A percentile compares a stretch with the other conserved stretches of the same genome.
Conservation (phyloP, 805 yeast species). For the Metschnikowia gelsemii region DNA sequence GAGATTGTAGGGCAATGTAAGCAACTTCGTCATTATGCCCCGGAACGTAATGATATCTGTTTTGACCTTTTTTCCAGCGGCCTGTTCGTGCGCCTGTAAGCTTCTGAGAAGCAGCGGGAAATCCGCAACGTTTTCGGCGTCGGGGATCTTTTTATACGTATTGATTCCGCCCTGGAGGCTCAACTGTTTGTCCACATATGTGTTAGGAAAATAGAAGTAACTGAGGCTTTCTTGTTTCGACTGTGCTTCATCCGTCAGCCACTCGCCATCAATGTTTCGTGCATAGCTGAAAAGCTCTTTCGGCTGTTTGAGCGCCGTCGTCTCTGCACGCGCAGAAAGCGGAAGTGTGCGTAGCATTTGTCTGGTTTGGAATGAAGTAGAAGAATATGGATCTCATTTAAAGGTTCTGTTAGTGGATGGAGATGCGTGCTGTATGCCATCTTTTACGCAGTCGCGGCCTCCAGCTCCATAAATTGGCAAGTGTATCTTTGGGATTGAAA, state of each 20-base stretch:
- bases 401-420: too few relatives aligned
- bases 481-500: too few relatives aligned
- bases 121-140: constrained; percentile 51
- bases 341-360: constrained; percentile 38
- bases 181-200: constrained; percentile 54
- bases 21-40: constrained; percentile 74
- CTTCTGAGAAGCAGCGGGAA: constrained; percentile 59
- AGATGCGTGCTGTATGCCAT: too few relatives aligned
- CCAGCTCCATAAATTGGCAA: too few relatives aligned
- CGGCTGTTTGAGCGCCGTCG: constrained; percentile 80
- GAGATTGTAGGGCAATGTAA: constrained; percentile 63
- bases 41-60: constrained; percentile 79
- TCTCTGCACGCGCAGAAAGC: constrained; percentile 50
- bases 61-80: constrained; percentile 44
- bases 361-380: not conserved
- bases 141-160: constrained; percentile 57
- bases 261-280: constrained; percentile 52
- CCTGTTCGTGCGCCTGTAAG: constrained; percentile 54
- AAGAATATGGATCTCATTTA: too few relatives aligned
- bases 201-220: constrained; percentile 82
- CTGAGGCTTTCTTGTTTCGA: constrained; percentile 52
- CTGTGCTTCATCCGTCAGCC: constrained; percentile 37
- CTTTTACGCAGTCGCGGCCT: too few relatives aligned
- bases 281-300: constrained; percentile 73
- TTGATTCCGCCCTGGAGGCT: constrained; percentile 67